Percentiles rank a stretch among this genome's conserved stretches.
phyloP scores from a whole-genome alignment of 2,329 filamentous ascomycete species.

The Conoideocrella luteorostrata region DNA sequence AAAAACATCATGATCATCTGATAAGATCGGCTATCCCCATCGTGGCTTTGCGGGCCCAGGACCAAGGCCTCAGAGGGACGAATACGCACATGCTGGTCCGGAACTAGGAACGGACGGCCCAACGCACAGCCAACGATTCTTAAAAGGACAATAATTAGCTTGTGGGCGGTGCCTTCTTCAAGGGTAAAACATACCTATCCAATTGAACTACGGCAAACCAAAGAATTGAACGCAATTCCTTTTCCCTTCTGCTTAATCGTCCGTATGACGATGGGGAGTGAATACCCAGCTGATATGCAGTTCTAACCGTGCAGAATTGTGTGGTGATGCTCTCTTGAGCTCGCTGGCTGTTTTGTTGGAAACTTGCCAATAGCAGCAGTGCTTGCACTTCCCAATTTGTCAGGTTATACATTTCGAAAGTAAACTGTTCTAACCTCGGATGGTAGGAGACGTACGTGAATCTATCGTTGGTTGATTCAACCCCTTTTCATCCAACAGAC shows the following conservation, averaged over 20 bases:
- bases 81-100: conserved; percentile 9
- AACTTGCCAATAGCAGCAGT: conserved; percentile 24
- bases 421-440: too few relatives aligned
- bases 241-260: conserved; percentile 15
- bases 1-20: conserved; percentile 13
- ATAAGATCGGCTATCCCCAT: conserved; percentile 1
- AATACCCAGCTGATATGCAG: conserved; percentile 26
- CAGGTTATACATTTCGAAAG: too few relatives aligned
- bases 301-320: conserved; percentile 24
- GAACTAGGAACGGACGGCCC: conserved; percentile 16
- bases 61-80: conserved; percentile 7
- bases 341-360: conserved; percentile 28
- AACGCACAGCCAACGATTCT: conserved; percentile 16
- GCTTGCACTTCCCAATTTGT: conserved; percentile 20
- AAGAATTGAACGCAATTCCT: conserved; percentile 19
- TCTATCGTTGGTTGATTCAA: conserved; percentile 17
- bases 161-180: neutral
- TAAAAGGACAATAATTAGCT: neutral
- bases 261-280: conserved; percentile 24
- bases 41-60: neutral
- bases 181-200: conserved; percentile 15
- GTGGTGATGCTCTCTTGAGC: conserved; percentile 25
- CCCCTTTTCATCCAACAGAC: conserved; percentile 19
- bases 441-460: conserved; percentile 13
- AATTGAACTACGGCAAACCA: conserved; percentile 26